These are phyloP conservation scores for Malassezia obtusa DNA, from an alignment of 1,284 basidiomycete species.

Conservation along the genomic window DNA sequence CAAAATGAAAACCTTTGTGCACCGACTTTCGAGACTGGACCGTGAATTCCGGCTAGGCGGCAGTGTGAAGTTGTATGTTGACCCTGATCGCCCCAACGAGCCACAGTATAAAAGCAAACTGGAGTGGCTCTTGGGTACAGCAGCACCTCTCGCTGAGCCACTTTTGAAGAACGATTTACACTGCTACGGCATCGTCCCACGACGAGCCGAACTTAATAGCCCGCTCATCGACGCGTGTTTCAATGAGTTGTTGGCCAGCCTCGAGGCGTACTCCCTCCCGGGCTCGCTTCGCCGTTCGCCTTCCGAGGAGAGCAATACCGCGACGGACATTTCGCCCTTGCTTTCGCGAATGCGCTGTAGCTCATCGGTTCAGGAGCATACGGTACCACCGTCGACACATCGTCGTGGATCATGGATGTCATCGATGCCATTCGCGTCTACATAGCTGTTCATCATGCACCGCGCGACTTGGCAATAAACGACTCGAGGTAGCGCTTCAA, in stretches of 20 bases:
- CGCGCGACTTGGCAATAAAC: slow-evolving; percentile 27
- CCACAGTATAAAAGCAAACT: slow-evolving; percentile 1
- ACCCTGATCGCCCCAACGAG: background rate
- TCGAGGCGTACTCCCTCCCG: background rate
- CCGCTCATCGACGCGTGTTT: background rate
- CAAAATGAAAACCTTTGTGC: background rate
- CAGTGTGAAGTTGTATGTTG: background rate
- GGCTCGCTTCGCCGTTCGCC: background rate
- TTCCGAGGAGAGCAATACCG: background rate
- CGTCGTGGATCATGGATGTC: background rate
- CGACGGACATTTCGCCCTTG: background rate
- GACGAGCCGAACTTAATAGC: background rate
- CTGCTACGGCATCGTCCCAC: background rate
- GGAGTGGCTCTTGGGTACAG: slow-evolving; percentile 1
- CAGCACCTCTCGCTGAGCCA: background rate
- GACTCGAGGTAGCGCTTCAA: slow-evolving; percentile 54
- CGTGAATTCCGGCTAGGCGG: background rate
- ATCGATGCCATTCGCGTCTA: background rate
- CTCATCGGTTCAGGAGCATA: background rate
- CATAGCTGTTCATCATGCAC: background rate
- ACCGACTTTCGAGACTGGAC: slow-evolving; percentile 3
- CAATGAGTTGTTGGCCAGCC: background rate
- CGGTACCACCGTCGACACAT: background rate
- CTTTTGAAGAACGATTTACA: background rate
- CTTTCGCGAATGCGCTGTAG: background rate